These are phyloP conservation scores for Mucor plumbeus DNA, from an alignment of 371 early-diverging fungal species.

Conservation along the genomic window DNA sequence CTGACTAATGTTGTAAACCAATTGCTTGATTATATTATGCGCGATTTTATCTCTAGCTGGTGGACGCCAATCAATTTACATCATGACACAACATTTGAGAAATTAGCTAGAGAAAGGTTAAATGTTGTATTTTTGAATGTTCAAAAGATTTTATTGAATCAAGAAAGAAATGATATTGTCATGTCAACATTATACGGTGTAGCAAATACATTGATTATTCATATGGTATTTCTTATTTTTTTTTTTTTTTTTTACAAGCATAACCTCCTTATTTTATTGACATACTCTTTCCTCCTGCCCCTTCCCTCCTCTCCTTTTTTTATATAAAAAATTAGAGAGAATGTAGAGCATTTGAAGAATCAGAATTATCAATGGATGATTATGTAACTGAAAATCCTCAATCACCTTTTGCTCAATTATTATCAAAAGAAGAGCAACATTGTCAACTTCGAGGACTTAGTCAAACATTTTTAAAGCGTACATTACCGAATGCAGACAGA, in stretches of 20 bases:
- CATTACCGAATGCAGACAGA: constrained; percentile 37
- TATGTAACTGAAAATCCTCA: constrained; percentile 47
- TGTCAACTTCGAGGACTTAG: constrained; percentile 42
- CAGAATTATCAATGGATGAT: constrained; percentile 39
- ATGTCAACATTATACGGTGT: constrained; percentile 54
- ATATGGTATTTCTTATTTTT: constrained; percentile 41
- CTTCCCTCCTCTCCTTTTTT: not conserved
- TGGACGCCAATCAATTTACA: constrained; percentile 46
- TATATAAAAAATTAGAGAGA: constrained; percentile 37
- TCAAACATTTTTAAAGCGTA: constrained; percentile 38
- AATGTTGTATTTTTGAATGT: constrained; percentile 38
- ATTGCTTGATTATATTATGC: constrained; percentile 47
- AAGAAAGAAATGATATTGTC: constrained; percentile 54
- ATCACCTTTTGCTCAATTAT: constrained; percentile 55
- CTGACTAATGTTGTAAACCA: constrained; percentile 39
- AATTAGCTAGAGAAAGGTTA: constrained; percentile 34
- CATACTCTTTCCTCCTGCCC: not conserved
- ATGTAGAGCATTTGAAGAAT: constrained; percentile 49
- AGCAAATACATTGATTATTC: constrained; percentile 57
- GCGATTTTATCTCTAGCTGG: constrained; percentile 60
- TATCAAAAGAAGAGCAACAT: constrained; percentile 48
- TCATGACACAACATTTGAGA: constrained; percentile 38
- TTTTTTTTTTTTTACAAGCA: not conserved
- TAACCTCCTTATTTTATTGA: constrained; percentile 6
- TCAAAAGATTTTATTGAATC: constrained; percentile 49